Conservation (phyloP, 2,329 filamentous ascomycete genomes). For the Paraconiothyrium brasiliense region DNA sequence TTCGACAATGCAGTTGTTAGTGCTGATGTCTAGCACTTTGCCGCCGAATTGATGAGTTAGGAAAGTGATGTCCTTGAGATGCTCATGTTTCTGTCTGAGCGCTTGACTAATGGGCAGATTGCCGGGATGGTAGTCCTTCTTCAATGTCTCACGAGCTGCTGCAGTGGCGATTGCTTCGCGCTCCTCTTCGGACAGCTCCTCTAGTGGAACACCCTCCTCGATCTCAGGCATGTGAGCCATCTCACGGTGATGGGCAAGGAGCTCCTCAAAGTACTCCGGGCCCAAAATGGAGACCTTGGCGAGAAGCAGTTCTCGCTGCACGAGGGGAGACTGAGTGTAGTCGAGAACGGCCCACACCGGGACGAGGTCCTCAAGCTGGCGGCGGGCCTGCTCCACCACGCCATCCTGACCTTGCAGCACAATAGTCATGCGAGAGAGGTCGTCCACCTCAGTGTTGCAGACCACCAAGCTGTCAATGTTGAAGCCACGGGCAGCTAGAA, state of each 20-base stretch:
- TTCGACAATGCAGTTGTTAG: conserved; percentile 98
- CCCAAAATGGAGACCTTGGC: conserved; percentile 97
- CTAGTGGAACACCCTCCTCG: conserved; percentile 32
- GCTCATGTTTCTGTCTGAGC: conserved; percentile 95
- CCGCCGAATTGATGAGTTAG: conserved; percentile 97
- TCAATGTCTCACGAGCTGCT: conserved; percentile 53
- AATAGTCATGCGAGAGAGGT: conserved; percentile 98
- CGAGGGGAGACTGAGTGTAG: conserved; percentile 90
- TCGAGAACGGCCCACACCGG: conserved; percentile 98
- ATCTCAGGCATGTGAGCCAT: conserved; percentile 67
- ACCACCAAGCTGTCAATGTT: conserved; percentile 99
- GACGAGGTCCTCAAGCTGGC: conserved; percentile 95
- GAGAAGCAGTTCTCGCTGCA: conserved; percentile 93
- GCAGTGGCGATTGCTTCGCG: conserved; percentile 41
- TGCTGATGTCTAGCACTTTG: conserved; percentile 97
- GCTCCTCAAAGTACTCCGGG: conserved; percentile 97
- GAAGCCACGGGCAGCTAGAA: conserved; percentile 94
- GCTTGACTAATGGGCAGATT: conserved; percentile 87
- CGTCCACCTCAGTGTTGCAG: conserved; percentile 96
- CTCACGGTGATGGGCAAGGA: conserved; percentile 93
- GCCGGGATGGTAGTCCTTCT: conserved; percentile 84
- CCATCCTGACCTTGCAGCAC: conserved; percentile 96
- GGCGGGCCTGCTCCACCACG: conserved; percentile 94
- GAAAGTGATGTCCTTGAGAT: conserved; percentile 94
- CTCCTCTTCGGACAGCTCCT: conserved; percentile 43